Evolutionary conservation across 108 stramenopile species (phyloP).

Genomic region (Nannochloropsis salina): DNA sequence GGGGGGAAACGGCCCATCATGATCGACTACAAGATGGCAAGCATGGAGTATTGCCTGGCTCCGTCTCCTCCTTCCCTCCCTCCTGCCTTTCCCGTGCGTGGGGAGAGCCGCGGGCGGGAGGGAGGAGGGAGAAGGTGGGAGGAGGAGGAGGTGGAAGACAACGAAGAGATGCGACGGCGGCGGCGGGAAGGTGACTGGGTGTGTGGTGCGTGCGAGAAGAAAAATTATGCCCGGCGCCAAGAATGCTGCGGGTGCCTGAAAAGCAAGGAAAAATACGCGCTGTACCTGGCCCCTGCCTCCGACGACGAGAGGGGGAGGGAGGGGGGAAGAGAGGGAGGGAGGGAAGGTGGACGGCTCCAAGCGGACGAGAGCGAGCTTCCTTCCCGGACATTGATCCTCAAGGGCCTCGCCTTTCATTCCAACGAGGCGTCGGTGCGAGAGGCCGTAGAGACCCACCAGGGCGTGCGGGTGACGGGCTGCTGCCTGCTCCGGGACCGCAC

Average conservation of each 20-base stretch:
- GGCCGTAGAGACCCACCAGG: neutral
- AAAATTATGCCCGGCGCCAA: neutral
- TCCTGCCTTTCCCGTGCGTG: neutral
- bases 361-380: slow-evolving; percentile 16
- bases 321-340: too few relatives aligned
- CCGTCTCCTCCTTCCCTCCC: neutral
- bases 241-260: neutral
- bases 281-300: neutral
- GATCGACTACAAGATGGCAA: slow-evolving; percentile 1
- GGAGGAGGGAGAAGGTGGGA: neutral
- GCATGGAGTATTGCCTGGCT: neutral
- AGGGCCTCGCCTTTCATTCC: neutral
- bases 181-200: neutral
- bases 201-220: neutral
- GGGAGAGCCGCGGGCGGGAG: neutral
- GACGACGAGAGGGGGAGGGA: too few relatives aligned
- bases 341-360: neutral
- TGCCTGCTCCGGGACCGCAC: neutral
- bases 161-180: neutral
- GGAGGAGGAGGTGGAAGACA: neutral
- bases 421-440: neutral
- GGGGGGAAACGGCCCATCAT: neutral
- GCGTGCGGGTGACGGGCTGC: neutral
- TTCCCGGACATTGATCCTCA: neutral
- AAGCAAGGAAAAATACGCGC: neutral